A percentile compares a stretch with the other conserved stretches of the same genome.
phyloP scores from a whole-genome alignment of 306 rosid species.

The Cicer chorassanicum region DNA sequence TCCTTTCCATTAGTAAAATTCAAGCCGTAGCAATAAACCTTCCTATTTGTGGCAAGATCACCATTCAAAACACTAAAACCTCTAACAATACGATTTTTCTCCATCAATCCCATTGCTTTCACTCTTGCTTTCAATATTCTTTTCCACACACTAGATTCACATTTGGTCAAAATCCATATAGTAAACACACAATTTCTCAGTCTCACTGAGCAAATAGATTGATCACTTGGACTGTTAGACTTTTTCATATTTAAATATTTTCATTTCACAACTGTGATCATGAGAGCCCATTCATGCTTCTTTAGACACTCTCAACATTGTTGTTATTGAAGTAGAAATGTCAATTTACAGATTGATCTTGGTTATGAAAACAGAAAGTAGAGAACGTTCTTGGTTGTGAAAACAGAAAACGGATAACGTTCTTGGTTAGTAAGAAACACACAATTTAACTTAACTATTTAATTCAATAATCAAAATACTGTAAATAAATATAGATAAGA shows the following conservation, averaged over 20 bases:
- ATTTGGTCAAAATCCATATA: background rate
- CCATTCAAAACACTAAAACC: conserved; percentile 19
- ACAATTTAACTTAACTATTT: no score
- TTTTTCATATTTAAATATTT: conserved; percentile 26
- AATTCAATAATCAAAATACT: no score
- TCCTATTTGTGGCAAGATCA: background rate
- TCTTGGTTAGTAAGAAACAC: no score
- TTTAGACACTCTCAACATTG: background rate
- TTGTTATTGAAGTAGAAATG: background rate
- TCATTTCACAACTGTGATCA: background rate
- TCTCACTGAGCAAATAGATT: conserved; percentile 38
- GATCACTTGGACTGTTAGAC: background rate
- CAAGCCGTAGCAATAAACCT: conserved; percentile 15
- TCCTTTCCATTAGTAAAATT: background rate
- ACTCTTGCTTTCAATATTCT: conserved; percentile 22
- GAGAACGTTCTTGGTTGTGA: no score
- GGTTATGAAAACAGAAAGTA: no score
- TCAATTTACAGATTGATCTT: no score
- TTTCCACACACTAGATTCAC: background rate
- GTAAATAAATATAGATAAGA: no score
- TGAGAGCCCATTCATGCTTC: conserved; percentile 17
- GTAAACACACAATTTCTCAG: background rate
- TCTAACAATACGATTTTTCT: background rate
- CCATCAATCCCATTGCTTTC: conserved; percentile 26
- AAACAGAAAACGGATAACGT: no score